These are phyloP conservation scores for Podospora australis DNA, from an alignment of 495 filamentous ascomycete genomes.

Conservation along the genomic window DNA sequence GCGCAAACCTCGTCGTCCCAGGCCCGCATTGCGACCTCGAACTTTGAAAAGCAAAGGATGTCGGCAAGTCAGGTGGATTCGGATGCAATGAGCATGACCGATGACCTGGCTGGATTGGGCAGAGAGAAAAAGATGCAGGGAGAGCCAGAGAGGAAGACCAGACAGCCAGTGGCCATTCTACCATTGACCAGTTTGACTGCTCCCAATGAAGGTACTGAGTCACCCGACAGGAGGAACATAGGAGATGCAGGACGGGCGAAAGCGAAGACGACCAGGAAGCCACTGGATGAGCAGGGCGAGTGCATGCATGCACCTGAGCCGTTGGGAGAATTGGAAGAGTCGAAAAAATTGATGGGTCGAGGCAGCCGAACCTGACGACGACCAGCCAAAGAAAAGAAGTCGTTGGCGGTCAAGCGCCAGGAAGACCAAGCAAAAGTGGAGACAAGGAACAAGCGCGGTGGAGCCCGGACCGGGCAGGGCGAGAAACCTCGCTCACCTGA, in stretches of 20 bases:
- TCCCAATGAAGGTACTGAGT: too few species aligned
- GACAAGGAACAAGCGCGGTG: neutral
- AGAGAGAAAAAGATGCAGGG: slow-evolving; percentile 5
- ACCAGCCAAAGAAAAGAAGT: neutral
- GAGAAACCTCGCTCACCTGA: neutral
- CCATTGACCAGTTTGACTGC: too few species aligned
- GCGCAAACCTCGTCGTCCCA: slow-evolving; percentile 9
- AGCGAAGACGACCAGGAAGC: too few species aligned
- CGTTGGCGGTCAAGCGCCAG: too few species aligned
- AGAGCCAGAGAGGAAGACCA: too few species aligned
- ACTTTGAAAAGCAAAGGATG: too few species aligned
- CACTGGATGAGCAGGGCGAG: neutral
- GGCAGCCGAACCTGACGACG: slow-evolving; percentile 2
- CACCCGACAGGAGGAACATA: too few species aligned
- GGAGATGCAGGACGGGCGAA: slow-evolving; percentile 8
- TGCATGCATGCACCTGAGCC: neutral
- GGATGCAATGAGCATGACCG: neutral
- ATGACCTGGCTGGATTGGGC: slow-evolving; percentile 15
- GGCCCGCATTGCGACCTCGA: slow-evolving; percentile 5
- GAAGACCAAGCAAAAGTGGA: neutral
- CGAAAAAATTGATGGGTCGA: too few species aligned
- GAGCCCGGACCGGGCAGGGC: slow-evolving; percentile 6
- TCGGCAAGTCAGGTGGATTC: slow-evolving; percentile 15
- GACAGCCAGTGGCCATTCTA: too few species aligned
- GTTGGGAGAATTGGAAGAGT: too few species aligned